Conservation (phyloP, 2,329 filamentous ascomycete species). For the Fusarium longipes region DNA sequence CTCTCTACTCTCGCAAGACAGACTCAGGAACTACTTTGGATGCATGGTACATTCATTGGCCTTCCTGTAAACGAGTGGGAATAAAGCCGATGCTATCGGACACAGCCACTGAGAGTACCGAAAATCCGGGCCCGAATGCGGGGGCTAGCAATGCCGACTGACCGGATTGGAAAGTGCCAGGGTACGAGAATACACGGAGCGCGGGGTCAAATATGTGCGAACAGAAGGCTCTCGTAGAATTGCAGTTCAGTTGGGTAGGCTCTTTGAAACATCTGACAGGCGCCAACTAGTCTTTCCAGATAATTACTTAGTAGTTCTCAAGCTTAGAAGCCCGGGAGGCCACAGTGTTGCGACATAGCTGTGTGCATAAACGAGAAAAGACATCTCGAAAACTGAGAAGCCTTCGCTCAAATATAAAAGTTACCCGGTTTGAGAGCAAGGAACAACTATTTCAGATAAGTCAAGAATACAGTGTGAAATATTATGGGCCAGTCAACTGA, state of each 20-base stretch:
- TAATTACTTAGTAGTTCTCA: not conserved
- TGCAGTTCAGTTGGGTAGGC: not conserved
- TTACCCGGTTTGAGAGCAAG: too few relatives aligned
- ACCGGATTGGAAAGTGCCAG: not conserved
- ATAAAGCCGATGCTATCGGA: constrained; percentile 21
- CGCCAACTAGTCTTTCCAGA: not conserved
- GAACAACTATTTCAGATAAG: not conserved
- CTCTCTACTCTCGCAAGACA: not conserved
- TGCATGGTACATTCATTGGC: constrained; percentile 16
- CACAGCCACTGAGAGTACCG: constrained; percentile 27
- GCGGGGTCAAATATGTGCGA: not conserved
- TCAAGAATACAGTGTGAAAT: not conserved
- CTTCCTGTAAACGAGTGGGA: constrained; percentile 3
- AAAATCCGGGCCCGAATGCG: constrained; percentile 26
- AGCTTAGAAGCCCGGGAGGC: too few relatives aligned
- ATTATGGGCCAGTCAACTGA: not conserved
- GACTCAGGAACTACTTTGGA: not conserved
- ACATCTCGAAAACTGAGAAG: not conserved
- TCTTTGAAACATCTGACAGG: not conserved
- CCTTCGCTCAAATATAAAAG: not conserved
- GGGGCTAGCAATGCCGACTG: constrained; percentile 3
- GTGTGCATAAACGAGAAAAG: not conserved
- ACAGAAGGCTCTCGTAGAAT: not conserved
- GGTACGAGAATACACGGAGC: not conserved
- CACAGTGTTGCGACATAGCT: not conserved